Base-by-base conservation (phyloP, 2,329 filamentous ascomycete species). In the Torrubiella hemipterigena region DNA sequence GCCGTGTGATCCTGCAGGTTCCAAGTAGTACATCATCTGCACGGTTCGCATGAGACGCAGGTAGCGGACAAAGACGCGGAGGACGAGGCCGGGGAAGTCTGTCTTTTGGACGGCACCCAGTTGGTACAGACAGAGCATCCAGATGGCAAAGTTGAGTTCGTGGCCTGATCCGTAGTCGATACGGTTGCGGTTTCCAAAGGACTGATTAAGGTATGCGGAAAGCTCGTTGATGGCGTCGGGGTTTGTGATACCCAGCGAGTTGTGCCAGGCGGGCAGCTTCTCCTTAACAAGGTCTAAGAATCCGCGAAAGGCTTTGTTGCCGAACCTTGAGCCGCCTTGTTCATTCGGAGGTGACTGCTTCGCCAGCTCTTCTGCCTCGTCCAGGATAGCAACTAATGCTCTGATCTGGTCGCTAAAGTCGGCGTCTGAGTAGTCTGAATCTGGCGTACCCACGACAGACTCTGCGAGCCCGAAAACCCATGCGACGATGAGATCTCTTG, bases 161-260 rank as follows among this genome's bases (percentile, higher is more conserved):
- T 98, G 91, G 3, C 91, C 91, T 1, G 86, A 95, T 30, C 91
- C 91, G 54, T 98, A 98, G 60, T 98, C 91, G 47, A 98, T 91
- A 24, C 89, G 74, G 31, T 73, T 72, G 27, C 78, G 72, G 50
- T 93, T 94, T 27, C 91, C 91, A 42, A 96, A 87, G 0, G 82
- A 79, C 48, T 93, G 73, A 40, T 71, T 60, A 20, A 98, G 67
- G 56, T 98, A 98, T 18, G 77, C 74, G 1, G 79, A 78, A 5
- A 81, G 63, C 51, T 98, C 91, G 4, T 67, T 58, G 29, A 79
- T 65, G 11, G 80, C 79, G 10, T 52, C 56, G 3, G 54, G 37
- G 12, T 63, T 52, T 3, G 53, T 47, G 7, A 83, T 38, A 5
- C 70, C 71, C 2, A 87, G 63, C 27, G 55, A 51, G 20, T 56